A percentile compares a stretch with the other conserved stretches of the same genome.
Conservation (phyloP, 2,329 filamentous ascomycete genomes). For the Diaporthe sp. region DNA sequence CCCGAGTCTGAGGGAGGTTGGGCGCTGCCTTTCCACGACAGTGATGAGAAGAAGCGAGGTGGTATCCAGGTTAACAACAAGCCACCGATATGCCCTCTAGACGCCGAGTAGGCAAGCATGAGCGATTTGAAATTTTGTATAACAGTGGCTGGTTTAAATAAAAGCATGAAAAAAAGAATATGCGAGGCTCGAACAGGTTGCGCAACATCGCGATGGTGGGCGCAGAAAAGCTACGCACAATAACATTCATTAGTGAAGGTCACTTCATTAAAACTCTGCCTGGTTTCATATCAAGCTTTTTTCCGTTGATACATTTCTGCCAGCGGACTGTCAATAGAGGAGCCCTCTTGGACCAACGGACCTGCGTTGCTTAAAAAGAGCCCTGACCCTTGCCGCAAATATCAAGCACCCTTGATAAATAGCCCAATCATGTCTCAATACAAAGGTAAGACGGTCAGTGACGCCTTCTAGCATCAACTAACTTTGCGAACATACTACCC, state of each 20-base stretch:
- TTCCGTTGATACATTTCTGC: too few relatives aligned
- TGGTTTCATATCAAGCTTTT: neutral
- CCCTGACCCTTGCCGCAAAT: neutral
- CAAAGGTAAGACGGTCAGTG: neutral
- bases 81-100: slow-evolving; percentile 77
- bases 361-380: neutral
- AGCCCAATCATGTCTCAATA: neutral
- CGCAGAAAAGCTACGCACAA: too few relatives aligned
- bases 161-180: neutral
- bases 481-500: neutral
- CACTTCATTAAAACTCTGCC: too few relatives aligned
- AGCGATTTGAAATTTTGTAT: slow-evolving; percentile 56
- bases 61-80: slow-evolving; percentile 89
- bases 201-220: neutral
- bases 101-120: slow-evolving; percentile 74
- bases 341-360: neutral
- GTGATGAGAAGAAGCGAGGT: slow-evolving; percentile 84
- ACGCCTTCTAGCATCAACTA: neutral
- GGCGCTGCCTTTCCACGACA: slow-evolving; percentile 85
- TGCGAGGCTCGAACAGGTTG: neutral
- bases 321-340: too few relatives aligned
- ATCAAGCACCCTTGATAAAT: neutral
- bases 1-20: slow-evolving; percentile 87
- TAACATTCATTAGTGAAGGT: rapidly evolving
- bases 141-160: neutral